Conservation (phyloP, 2,329 filamentous ascomycete genomes). For the Plectosphaerella plurivora region DNA sequence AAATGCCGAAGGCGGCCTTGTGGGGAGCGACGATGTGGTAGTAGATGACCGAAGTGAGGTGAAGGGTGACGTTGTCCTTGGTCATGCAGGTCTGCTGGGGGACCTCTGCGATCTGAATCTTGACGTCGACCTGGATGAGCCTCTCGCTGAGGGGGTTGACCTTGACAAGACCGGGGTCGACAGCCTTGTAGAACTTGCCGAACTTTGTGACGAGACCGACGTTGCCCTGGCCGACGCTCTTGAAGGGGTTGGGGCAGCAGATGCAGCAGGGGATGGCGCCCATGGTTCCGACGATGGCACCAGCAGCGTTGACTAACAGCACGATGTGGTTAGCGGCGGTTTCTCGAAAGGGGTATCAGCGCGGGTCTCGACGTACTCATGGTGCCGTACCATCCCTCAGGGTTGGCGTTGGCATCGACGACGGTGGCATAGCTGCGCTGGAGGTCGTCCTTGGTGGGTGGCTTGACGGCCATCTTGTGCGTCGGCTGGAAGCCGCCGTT, state of each 20-base stretch:
- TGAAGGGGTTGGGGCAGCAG: slow-evolving; percentile 92
- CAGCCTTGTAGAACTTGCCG: slow-evolving; percentile 88
- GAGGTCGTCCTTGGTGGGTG: slow-evolving; percentile 76
- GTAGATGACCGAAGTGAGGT: slow-evolving; percentile 96
- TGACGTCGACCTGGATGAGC: slow-evolving; percentile 91
- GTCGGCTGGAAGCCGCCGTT: slow-evolving; percentile 39
- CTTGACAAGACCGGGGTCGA: slow-evolving; percentile 95
- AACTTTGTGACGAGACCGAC: slow-evolving; percentile 96
- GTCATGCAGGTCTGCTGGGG: slow-evolving; percentile 98
- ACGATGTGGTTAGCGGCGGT: not conserved
- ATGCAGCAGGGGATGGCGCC: slow-evolving; percentile 91
- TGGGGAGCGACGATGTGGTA: slow-evolving; percentile 95
- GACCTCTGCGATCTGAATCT: slow-evolving; percentile 96
- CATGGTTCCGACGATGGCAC: slow-evolving; percentile 67
- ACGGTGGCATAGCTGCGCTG: slow-evolving; percentile 73
- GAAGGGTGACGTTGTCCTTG: slow-evolving; percentile 95
- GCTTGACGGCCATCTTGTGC: slow-evolving; percentile 66
- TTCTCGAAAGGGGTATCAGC: not conserved
- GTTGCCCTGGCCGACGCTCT: slow-evolving; percentile 85
- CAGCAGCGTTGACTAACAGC: slow-evolving; percentile 63
- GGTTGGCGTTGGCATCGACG: slow-evolving; percentile 60
- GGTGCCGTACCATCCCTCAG: slow-evolving; percentile 82
- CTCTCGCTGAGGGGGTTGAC: slow-evolving; percentile 93
- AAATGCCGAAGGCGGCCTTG: slow-evolving; percentile 95
- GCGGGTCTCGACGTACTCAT: slow-evolving; percentile 61